Base-by-base conservation (phyloP, 1,284 basidiomycete genomes). In the Cryptococcus sp. region DNA sequence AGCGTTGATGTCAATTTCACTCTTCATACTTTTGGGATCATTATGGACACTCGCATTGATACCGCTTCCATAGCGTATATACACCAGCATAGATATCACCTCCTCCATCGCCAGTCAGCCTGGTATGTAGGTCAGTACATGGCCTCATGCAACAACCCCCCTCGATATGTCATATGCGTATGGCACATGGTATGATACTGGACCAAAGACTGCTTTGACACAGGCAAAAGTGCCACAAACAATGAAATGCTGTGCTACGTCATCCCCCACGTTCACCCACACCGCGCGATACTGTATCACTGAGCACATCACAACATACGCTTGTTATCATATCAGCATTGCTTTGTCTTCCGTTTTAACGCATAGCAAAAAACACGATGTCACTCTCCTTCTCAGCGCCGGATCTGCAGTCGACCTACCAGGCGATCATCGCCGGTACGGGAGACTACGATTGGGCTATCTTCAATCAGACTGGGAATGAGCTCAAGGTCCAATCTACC, bases 401-500 rank as follows among this genome's bases (percentile, higher is more conserved):
- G 52, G 88, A 91, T 55, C 84, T 93, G 61, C 80, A 82, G 48
- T 83, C 87, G 60, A 89, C 91, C 47, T 93, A 93, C 80, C 84
- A 93, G 76, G 84, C 88, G 71, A 84, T 95, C 68, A 76, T 94
- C 71, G 84, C 88, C 67, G 85, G 85, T 52, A 83, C 83, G 66
- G 76, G 80, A 15, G 85, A 85, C 47, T 88, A 90, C 67, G 89
- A 94, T 76, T 96, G 93, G 89, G 86, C 85, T 6, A 82, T 97
- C 50, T 90, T 79, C 76, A 90, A 92, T 73, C 89, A 87, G 69
- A 87, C 86, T 1, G 86, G 88, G 3, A 95, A 94, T 73, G 92
- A 96, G 78, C 83, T 97, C 58, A 93, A 91, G 71, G 89, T 96
- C 11, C 91, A 94, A 76, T 83, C 84, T 1, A 89, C 87, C 2